A percentile compares a stretch with the other conserved stretches of the same genome.
Conservation (phyloP, 2,329 filamentous ascomycete species). For the Trichophyton benhamiae region DNA sequence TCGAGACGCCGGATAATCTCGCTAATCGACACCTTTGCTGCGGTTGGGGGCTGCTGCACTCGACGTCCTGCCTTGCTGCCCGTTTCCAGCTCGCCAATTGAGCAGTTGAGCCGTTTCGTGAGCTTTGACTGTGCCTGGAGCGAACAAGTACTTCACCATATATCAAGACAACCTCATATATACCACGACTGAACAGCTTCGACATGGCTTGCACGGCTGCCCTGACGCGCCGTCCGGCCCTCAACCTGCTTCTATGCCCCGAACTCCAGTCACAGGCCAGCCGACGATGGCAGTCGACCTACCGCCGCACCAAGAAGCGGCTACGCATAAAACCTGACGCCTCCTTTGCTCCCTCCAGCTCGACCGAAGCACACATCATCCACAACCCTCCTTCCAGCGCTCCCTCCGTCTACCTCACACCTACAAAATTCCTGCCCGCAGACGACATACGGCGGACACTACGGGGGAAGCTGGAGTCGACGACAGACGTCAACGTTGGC, state of each 20-base stretch:
- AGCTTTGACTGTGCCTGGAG: not conserved
- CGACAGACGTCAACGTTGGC: conserved; percentile 13
- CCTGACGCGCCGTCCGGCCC: conserved; percentile 24
- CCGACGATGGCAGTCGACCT: conserved; percentile 38
- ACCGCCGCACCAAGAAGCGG: conserved; percentile 39
- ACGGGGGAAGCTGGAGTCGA: conserved; percentile 25
- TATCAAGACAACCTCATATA: not conserved
- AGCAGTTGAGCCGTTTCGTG: not conserved
- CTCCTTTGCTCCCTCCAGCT: conserved; percentile 30
- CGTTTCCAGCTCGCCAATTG: not conserved
- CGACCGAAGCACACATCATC: conserved; percentile 43
- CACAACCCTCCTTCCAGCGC: conserved; percentile 55
- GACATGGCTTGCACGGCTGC: conserved; percentile 22
- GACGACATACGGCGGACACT: conserved; percentile 43
- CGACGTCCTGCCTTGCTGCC: not conserved
- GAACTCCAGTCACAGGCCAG: conserved; percentile 21
- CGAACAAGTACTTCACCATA: not conserved
- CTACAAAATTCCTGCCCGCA: conserved; percentile 50
- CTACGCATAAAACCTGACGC: conserved; percentile 42
- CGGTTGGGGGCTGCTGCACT: not conserved
- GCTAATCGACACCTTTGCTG: not conserved
- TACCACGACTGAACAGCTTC: not conserved
- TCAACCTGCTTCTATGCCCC: conserved; percentile 29
- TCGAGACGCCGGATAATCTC: not conserved
- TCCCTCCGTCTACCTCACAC: conserved; percentile 52